These are phyloP conservation scores for Phialophora verrucosa DNA, from an alignment of 2,329 filamentous ascomycete species.

Conservation along the genomic window DNA sequence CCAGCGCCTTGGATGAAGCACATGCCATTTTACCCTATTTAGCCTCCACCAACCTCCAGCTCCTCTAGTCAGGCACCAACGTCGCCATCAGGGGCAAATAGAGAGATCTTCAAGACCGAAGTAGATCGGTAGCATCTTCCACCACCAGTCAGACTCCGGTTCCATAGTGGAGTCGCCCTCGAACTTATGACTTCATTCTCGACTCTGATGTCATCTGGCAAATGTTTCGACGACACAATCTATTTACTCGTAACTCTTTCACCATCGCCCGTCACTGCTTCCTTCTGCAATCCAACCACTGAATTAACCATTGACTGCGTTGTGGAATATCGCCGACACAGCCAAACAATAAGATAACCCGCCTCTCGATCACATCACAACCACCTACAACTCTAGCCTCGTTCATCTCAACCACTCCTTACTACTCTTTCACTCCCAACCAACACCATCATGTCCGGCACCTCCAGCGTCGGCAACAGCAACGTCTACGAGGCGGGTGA, in stretches of 20 bases:
- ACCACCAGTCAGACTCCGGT: neutral
- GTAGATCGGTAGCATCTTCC: neutral
- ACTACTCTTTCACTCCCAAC: neutral
- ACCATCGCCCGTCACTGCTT: neutral
- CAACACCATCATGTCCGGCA: slow-evolving; percentile 52
- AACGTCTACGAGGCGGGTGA: slow-evolving; percentile 76
- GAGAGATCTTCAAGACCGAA: neutral
- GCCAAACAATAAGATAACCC: neutral
- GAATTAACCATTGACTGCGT: neutral
- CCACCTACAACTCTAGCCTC: neutral
- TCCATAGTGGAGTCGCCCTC: neutral
- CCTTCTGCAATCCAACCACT: neutral
- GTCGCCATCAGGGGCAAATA: slow-evolving; percentile 1
- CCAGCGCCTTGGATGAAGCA: neutral
- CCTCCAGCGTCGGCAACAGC: slow-evolving; percentile 70
- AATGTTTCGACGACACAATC: neutral
- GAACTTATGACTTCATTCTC: slow-evolving; percentile 6
- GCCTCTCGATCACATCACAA: neutral
- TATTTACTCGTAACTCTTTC: neutral
- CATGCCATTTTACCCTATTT: neutral
- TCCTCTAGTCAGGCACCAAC: neutral
- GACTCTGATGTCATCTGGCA: neutral
- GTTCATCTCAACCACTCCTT: no score
- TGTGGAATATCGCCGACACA: neutral
- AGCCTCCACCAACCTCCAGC: neutral